phyloP scores from a whole-genome alignment of 495 filamentous ascomycete genomes.

The Aspergillus steynii region DNA sequence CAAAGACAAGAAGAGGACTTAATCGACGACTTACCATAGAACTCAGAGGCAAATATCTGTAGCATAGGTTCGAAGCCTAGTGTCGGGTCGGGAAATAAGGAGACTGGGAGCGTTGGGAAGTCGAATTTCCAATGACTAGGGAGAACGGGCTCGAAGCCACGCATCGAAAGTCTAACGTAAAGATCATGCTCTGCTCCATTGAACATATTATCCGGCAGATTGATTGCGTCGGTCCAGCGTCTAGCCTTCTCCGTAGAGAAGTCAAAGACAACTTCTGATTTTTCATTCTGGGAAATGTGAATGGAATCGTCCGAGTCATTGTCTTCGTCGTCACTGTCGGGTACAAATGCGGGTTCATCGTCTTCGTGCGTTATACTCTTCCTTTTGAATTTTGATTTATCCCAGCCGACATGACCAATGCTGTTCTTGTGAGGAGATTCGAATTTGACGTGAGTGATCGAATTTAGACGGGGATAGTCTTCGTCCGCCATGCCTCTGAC shows the following conservation, averaged over 20 bases:
- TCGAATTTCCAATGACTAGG: slow-evolving; percentile 57
- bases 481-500: too few species aligned
- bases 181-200: slow-evolving; percentile 54
- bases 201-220: slow-evolving; percentile 36
- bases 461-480: too few species aligned
- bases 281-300: slow-evolving; percentile 22
- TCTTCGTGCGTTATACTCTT: neutral
- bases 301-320: slow-evolving; percentile 4
- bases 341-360: neutral
- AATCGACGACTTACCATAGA: slow-evolving; percentile 31
- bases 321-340: slow-evolving; percentile 8
- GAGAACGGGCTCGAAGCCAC: slow-evolving; percentile 61
- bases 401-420: neutral
- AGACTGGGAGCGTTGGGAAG: slow-evolving; percentile 59
- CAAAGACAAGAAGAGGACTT: neutral
- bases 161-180: slow-evolving; percentile 55
- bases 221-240: slow-evolving; percentile 28
- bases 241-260: slow-evolving; percentile 31
- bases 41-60: slow-evolving; percentile 36
- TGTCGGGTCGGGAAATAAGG: slow-evolving; percentile 48
- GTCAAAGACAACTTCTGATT: slow-evolving; percentile 26
- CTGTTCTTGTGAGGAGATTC: neutral
- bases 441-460: neutral
- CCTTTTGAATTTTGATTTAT: neutral
- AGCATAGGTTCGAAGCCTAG: slow-evolving; percentile 48